Conservation (phyloP, 2,329 filamentous ascomycete genomes). For the Alternaria gaisen region DNA sequence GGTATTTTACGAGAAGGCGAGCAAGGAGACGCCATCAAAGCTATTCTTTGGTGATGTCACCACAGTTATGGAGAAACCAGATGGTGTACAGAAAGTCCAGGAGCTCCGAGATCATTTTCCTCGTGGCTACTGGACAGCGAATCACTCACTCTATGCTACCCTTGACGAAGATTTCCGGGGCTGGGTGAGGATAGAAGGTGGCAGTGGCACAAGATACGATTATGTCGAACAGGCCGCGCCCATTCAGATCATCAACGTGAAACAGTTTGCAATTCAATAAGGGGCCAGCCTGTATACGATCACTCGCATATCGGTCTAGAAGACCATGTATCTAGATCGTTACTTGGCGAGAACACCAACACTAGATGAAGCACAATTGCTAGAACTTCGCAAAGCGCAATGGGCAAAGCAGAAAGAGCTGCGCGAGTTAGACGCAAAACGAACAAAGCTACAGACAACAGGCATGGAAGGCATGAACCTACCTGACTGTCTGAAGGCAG, state of each 20-base stretch:
- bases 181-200: conserved; percentile 70
- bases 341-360: conserved; percentile 64
- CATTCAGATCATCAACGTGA: conserved; percentile 87
- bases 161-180: conserved; percentile 87
- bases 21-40: conserved; percentile 80
- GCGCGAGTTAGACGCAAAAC: conserved; percentile 61
- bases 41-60: conserved; percentile 56
- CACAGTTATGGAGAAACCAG: conserved; percentile 47
- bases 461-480: conserved; percentile 40
- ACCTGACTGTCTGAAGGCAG: conserved; percentile 42
- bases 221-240: conserved; percentile 73
- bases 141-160: conserved; percentile 79
- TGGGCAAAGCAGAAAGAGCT: conserved; percentile 79
- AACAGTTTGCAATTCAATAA: conserved; percentile 77
- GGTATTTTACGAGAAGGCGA: conserved; percentile 73
- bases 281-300: conserved; percentile 57
- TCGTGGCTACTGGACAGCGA: conserved; percentile 66
- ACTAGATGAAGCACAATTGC: conserved; percentile 56
- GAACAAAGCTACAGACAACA: conserved; percentile 53
- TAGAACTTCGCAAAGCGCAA: conserved; percentile 70
- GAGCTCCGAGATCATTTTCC: conserved; percentile 70
- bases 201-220: conserved; percentile 40
- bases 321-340: conserved; percentile 84
- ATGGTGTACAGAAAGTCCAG: conserved; percentile 60
- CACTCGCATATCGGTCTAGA: conserved; percentile 76